Conservation (phyloP, 2,329 filamentous ascomycete species). For the Phaeosphaeriaceae sp. region DNA sequence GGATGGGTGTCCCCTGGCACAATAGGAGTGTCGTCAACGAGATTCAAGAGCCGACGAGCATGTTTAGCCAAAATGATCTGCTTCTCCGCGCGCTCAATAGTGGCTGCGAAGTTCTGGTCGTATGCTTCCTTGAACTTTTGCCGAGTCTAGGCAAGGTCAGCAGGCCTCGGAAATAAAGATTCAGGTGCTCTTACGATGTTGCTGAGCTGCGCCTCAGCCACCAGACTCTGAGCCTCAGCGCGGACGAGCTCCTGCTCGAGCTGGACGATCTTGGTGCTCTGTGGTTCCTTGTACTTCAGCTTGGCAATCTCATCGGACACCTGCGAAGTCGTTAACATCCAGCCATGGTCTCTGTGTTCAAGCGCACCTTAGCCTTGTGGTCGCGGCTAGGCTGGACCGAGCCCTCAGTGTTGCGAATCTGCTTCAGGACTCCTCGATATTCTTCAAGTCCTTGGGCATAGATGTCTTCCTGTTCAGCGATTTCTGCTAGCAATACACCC, state of each 20-base stretch:
- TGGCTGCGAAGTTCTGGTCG: constrained; percentile 83
- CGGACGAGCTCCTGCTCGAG: constrained; percentile 96
- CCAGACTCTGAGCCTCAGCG: constrained; percentile 93
- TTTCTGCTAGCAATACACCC: constrained; percentile 87
- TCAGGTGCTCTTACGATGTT: constrained; percentile 70
- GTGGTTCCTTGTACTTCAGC: constrained; percentile 90
- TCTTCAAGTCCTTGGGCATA: constrained; percentile 91
- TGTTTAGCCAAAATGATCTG: constrained; percentile 93
- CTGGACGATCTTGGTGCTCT: constrained; percentile 78
- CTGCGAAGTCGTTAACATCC: constrained; percentile 40
- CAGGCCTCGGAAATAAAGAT: background rate
- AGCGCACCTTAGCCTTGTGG: constrained; percentile 73
- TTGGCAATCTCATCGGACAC: constrained; percentile 91
- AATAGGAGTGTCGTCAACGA: constrained; percentile 88
- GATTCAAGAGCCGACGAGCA: constrained; percentile 80
- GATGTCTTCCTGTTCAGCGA: constrained; percentile 90
- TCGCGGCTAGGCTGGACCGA: constrained; percentile 93
- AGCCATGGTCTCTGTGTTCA: background rate
- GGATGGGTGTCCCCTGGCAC: constrained; percentile 81
- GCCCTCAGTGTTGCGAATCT: constrained; percentile 93
- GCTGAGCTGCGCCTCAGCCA: constrained; percentile 94
- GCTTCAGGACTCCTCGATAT: constrained; percentile 80
- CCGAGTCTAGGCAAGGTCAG: constrained; percentile 70
- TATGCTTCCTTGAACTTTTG: constrained; percentile 97
- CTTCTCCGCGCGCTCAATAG: constrained; percentile 96